A percentile compares a stretch with the other conserved stretches of the same genome.
phyloP scores from a whole-genome alignment of 352 stramenopile species.

The Thraustotheca clavata region DNA sequence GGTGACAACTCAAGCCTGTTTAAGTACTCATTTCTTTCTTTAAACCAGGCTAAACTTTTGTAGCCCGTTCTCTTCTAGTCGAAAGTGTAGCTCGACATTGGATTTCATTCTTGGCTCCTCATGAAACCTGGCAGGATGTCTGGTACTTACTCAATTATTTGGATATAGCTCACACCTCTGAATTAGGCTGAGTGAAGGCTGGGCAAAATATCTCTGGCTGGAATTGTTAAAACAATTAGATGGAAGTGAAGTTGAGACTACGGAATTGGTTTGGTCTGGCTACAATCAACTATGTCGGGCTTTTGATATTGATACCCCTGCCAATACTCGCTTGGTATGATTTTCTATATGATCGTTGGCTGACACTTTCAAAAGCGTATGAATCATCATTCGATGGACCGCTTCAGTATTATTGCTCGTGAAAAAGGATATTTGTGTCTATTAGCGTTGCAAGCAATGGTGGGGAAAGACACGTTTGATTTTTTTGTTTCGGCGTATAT shows the following conservation, averaged over 20 bases:
- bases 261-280: background rate
- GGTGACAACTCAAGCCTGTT: background rate
- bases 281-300: background rate
- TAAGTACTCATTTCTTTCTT: background rate
- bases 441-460: background rate
- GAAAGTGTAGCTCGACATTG: background rate
- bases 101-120: background rate
- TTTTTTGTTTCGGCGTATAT: slow-evolving; percentile 14
- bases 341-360: background rate
- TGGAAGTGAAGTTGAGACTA: background rate
- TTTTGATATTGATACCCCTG: background rate
- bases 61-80: background rate
- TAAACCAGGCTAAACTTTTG: background rate
- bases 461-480: slow-evolving; percentile 4
- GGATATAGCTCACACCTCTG: background rate
- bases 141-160: background rate
- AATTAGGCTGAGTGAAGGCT: slow-evolving; percentile 10
- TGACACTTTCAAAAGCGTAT: background rate
- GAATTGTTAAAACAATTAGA: background rate
- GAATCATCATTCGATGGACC: slow-evolving; percentile 2
- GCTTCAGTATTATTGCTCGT: background rate
- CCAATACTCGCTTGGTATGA: background rate
- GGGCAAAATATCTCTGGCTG: background rate
- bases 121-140: slow-evolving; percentile 16
- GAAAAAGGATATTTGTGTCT: slow-evolving; percentile 14